phyloP scores from a whole-genome alignment of 805 yeast species.

The Teunomyces barrocoloradensis region DNA sequence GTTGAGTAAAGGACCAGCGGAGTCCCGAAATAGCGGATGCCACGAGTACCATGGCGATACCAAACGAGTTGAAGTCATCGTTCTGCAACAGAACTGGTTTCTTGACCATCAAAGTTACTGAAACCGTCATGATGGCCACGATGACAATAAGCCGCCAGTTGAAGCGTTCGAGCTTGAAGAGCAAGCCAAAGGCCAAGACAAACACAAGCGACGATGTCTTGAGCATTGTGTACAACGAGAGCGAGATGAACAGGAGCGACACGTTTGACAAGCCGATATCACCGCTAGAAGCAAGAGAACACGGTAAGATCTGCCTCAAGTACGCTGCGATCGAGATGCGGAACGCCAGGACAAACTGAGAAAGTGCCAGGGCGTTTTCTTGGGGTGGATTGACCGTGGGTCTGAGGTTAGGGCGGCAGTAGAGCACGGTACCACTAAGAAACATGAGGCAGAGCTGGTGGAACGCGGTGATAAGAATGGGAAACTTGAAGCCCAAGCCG shows the following conservation, averaged over 20 bases:
- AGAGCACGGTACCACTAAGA: slow-evolving; percentile 48
- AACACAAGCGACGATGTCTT: slow-evolving; percentile 86
- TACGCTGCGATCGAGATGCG: slow-evolving; percentile 28
- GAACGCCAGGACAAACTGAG: slow-evolving; percentile 18
- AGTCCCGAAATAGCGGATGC: slow-evolving; percentile 85
- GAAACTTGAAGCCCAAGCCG: slow-evolving; percentile 76
- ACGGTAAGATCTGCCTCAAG: slow-evolving; percentile 64
- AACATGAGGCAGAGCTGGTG: slow-evolving; percentile 74
- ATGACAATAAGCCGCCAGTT: slow-evolving; percentile 65
- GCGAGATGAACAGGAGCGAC: slow-evolving; percentile 72
- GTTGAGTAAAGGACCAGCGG: slow-evolving; percentile 93
- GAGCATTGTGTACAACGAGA: slow-evolving; percentile 88
- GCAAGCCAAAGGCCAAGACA: slow-evolving; percentile 82
- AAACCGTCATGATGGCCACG: slow-evolving; percentile 74
- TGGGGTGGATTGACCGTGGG: slow-evolving; percentile 24
- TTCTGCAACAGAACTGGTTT: slow-evolving; percentile 18
- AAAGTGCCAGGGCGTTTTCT: slow-evolving; percentile 5
- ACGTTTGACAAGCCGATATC: slow-evolving; percentile 93
- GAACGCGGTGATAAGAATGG: slow-evolving; percentile 76
- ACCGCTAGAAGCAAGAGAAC: slow-evolving; percentile 84
- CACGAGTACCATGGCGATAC: slow-evolving; percentile 69
- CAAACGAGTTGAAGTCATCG: slow-evolving; percentile 37
- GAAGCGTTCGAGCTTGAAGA: slow-evolving; percentile 75
- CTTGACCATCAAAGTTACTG: slow-evolving; percentile 86
- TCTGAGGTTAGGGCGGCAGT: slow-evolving; percentile 47